Conservation (phyloP, 768 basidiomycete genomes). For the Kwoniella sp. region DNA sequence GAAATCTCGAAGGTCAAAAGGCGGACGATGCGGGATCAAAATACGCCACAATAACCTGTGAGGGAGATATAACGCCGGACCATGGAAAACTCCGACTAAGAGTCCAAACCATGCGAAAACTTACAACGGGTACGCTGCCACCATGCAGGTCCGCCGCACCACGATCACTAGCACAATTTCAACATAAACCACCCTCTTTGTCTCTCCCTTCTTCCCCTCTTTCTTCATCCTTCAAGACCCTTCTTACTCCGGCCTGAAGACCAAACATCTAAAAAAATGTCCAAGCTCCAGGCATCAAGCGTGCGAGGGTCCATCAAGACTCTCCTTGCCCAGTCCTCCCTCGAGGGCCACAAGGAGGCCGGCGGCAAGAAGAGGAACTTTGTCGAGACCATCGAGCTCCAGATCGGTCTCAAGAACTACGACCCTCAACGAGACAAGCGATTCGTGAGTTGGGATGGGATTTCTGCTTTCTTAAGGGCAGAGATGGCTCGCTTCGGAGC, state of each 20-base stretch:
- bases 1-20: constrained; percentile 7
- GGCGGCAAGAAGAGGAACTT: constrained; percentile 58
- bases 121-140: background rate
- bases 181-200: background rate
- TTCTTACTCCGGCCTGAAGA: constrained; percentile 24
- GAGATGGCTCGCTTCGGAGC: too few species aligned
- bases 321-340: constrained; percentile 76
- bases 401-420: constrained; percentile 59
- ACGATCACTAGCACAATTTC: background rate
- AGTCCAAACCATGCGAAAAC: too few species aligned
- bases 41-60: constrained; percentile 7
- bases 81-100: constrained; percentile 20
- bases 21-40: constrained; percentile 7
- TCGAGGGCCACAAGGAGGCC: constrained; percentile 65
- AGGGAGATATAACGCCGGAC: constrained; percentile 2
- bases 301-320: constrained; percentile 98
- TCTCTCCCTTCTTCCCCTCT: constrained; percentile 13
- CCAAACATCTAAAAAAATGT: constrained; percentile 36
- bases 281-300: constrained; percentile 97
- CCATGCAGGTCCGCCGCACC: background rate
- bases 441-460: constrained; percentile 82
- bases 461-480: too few species aligned
- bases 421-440: constrained; percentile 99
- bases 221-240: constrained; percentile 24
- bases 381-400: constrained; percentile 58